Evolutionary conservation across 2,329 filamentous ascomycete species (phyloP), one percentile per base, ranked within the genome.

Genomic region (Penicillium oxalicum): DNA sequence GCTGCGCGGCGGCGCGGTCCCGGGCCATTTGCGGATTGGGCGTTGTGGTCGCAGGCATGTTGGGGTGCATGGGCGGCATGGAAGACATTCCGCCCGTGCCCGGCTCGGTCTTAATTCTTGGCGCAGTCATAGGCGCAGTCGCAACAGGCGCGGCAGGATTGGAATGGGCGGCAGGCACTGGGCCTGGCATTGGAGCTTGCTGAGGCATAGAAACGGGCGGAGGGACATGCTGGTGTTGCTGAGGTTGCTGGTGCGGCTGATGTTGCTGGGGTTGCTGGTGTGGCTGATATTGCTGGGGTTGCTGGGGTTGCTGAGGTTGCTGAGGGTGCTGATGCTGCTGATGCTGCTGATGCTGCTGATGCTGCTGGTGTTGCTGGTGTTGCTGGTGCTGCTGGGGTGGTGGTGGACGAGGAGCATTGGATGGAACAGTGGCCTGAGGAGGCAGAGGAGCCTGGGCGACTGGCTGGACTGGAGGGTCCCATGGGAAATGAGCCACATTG

Each of bases 401-500:
- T n/a, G 60, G 54, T 39, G 63, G 66, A 40, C 67, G 61, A 47
- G 70, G 69, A 39, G 69, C 72, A 53, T 76, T 76, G 7, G 72
- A 74, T 18, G 68, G 69, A 18, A 73, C 69, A 26, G 70, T 70
- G 35, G 65, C 57, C 35, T 67, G 59, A 18, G 69, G 67, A 38
- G 68, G 68, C n/a, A 69, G 65, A 36, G 65, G 61, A 40, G 49
- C 45, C 48, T 69, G 65, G 61, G 59, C 73, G 54, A 66, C 67
- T 44, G 81, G 79, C 45, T 87, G 84, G 8, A 59, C 61, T 43
- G 86, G 85, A 65, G 93, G 91, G 66, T 98, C 93, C 93, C 93
- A 98, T 9, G 93, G 91, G 67, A 97, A 96, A 49, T 81, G 77
- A 51, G 93, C 93, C 53, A 97, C 86, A 57, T 86, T 83, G 57